Evolutionary conservation across 1,284 basidiomycete genomes (phyloP), one percentile per base, ranked within the genome.

Genomic region (Sanghuangporus sanghuang): DNA sequence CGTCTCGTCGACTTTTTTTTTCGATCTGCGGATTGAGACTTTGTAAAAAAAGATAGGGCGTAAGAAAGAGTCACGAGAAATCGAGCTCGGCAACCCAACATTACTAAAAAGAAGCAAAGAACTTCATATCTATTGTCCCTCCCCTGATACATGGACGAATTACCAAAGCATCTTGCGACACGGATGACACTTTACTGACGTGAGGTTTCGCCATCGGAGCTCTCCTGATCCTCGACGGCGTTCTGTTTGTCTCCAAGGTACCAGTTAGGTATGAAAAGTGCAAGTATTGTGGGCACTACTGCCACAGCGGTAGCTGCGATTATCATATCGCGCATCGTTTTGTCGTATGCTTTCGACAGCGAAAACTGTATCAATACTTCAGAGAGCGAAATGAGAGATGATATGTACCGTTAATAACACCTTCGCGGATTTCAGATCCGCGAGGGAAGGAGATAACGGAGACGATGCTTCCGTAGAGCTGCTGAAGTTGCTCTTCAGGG

Each of bases 291-390:
- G 4, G 80, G 79, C 1, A 79, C 62, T 14, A 78, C 69, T 16
- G 75, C 73, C 54, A 81, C 67, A 1, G 71, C 72, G 4, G 78
- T 79, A 0, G 78, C 81, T 0, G 74, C 77, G 64, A 85, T 79
- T 39, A 79, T 74, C 72, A 85, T 78, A 11, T 77, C 72, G 66
- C 79, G 77, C 84, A 85, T 86, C 40, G 81, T 80, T 53, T 82
- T 79, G 67, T 78, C 74, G 71, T 84, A 85, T 2, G 82, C 82
- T 81, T 21, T n/a, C 16, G 44, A n/a, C 67, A 40, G 1, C 2
- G 49, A 32, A 52, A 3, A 23, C 8, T 9, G 12, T 6, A 27
- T 11, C 12, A 52, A 27, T 7, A 8, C 21, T 23, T 27, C 7
- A 32, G 1, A 27, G 27, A 21, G 23, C 1, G 1, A 52, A 36